phyloP scores from a whole-genome alignment of 2,329 filamentous ascomycete genomes.

The Macrophomina pseudophaseolina region DNA sequence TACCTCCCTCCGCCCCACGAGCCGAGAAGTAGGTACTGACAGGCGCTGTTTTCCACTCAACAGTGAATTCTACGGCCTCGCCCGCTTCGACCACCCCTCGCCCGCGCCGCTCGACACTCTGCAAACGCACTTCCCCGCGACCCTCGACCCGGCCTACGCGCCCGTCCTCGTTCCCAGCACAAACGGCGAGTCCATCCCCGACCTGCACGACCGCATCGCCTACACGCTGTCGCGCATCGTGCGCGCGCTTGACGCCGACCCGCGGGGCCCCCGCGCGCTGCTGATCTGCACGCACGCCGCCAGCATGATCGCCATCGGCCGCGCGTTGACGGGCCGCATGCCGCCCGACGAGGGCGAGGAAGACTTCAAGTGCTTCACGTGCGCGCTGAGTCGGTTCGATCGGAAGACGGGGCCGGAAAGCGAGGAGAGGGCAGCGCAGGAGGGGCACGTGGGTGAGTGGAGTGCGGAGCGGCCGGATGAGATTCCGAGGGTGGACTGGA shows the following conservation, averaged over 20 bases:
- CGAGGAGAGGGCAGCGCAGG: constrained; percentile 27
- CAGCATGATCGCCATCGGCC: constrained; percentile 82
- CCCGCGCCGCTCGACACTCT: constrained; percentile 71
- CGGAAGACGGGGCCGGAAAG: constrained; percentile 36
- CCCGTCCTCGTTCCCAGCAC: constrained; percentile 71
- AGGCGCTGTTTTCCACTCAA: too few relatives aligned
- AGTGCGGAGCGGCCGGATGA: constrained; percentile 37
- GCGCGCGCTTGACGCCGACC: constrained; percentile 68
- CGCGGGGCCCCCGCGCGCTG: constrained; percentile 69
- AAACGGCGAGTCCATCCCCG: constrained; percentile 77
- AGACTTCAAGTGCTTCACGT: constrained; percentile 86
- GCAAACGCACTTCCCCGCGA: constrained; percentile 68
- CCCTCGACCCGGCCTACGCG: constrained; percentile 61
- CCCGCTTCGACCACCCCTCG: constrained; percentile 82
- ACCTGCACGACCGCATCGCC: constrained; percentile 81
- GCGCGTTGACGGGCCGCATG: constrained; percentile 78
- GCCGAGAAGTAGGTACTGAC: too few relatives aligned
- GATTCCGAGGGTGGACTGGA: constrained; percentile 59
- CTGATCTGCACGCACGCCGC: constrained; percentile 91
- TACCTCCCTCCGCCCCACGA: too few relatives aligned
- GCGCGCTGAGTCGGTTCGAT: constrained; percentile 74
- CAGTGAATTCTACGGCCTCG: constrained; percentile 90
- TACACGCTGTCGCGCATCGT: constrained; percentile 73
- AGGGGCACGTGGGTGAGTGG: constrained; percentile 35
- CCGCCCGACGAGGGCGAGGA: constrained; percentile 73